A percentile compares a stretch with the other conserved stretches of the same genome.
Evolutionary conservation across 2,329 filamentous ascomycete species (phyloP).

Genomic region (Xylariaceae sp.): DNA sequence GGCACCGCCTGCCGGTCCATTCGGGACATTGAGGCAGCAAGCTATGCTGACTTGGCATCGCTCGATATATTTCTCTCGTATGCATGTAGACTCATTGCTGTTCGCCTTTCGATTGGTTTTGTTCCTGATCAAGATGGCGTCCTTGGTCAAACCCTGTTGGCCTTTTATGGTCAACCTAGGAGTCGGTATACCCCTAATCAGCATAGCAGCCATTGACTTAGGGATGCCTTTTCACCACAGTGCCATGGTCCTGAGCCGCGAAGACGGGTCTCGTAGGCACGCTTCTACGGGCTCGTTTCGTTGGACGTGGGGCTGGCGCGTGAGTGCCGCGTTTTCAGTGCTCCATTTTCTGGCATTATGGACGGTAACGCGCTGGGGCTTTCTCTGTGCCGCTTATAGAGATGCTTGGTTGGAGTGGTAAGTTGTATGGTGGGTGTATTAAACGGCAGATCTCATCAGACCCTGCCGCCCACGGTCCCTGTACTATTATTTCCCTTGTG

Average conservation of each 20-base stretch:
- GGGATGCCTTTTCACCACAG: conserved; percentile 40
- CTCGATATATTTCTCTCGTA: conserved; percentile 34
- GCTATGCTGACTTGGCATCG: conserved; percentile 43
- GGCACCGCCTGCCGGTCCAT: conserved; percentile 48
- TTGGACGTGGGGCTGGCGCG: conserved; percentile 40
- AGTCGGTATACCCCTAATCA: conserved; percentile 68
- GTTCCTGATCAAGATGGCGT: conserved; percentile 70
- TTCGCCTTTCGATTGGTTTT: conserved; percentile 57
- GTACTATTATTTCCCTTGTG: not conserved
- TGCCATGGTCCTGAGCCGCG: conserved; percentile 7
- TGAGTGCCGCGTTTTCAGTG: conserved; percentile 38
- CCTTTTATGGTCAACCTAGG: conserved; percentile 69
- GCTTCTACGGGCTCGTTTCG: conserved; percentile 9
- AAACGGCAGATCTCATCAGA: not conserved
- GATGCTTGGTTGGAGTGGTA: conserved; percentile 32
- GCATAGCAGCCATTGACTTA: conserved; percentile 70
- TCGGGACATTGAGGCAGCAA: conserved; percentile 32
- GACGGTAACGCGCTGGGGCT: conserved; percentile 34
- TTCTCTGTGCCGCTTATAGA: conserved; percentile 37
- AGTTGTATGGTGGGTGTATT: not conserved
- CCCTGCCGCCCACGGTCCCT: not conserved
- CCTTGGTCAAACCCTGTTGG: conserved; percentile 68
- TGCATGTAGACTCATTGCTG: conserved; percentile 38
- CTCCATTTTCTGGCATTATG: conserved; percentile 41
- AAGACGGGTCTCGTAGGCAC: conserved; percentile 18